Base-by-base conservation (phyloP, 1,284 basidiomycete species). In the Stygiomarasmius scandens region DNA sequence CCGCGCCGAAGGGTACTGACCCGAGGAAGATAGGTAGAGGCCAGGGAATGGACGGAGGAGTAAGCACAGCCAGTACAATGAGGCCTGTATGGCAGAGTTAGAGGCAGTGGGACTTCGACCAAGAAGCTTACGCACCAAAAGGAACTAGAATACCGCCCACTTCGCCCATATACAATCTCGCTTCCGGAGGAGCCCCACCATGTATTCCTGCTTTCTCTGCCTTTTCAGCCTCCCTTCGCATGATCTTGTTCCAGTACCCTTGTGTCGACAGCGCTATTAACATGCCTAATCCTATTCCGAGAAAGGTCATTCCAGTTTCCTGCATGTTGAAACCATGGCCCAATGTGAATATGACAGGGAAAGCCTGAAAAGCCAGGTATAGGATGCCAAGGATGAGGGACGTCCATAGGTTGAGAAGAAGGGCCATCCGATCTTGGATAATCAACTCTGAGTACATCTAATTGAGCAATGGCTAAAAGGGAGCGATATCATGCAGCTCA, bases 261-360 rank as follows among this genome's bases (percentile, higher is more conserved):
- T 89, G 86, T 0, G 80, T 76, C 0, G 74, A 66, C 0, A 85
- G 71, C 0, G 79, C 86, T 2, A 81, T 48, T 11, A 86, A 20
- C 78, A 90, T 85, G 0, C 91, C 91, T 0, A 89, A 20, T 0
- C 87, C 90, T 29, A 93, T 85, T 0, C 90, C 90, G 0, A 91
- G 66, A 72, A 92, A 93, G 0, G 81, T 74, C 59, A 92, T 69
- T 0, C 91, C 91, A 3, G 82, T 84, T 36, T 73, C 67, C 64
- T 90, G 82, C 22, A 76, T 69, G 59, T 76, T 80, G 69, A 92
- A 92, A 11, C 81, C 80, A 64, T 90, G 85, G 2, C 75, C 72
- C 3, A 71, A 60, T n/a, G 75, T 71, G 67, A 92, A 92, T 24
- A 92, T 87, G 58, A 89, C 80, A 0, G 86, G 86, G 63, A 89